Conservation (phyloP, 2,329 filamentous ascomycete species). For the Fusarium sambucinum region DNA sequence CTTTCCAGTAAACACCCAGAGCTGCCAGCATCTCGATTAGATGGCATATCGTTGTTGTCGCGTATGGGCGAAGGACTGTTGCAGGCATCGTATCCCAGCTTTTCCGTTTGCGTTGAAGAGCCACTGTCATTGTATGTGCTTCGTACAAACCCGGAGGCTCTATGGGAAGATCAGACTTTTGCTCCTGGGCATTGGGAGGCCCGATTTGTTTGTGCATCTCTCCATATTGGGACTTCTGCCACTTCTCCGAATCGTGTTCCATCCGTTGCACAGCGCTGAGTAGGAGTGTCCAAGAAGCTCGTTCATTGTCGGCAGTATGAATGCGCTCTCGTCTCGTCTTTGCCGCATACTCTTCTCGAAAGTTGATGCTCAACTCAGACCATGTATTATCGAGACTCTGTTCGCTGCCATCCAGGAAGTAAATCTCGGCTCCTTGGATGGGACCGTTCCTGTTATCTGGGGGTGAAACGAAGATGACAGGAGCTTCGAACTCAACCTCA, state of each 20-base stretch:
- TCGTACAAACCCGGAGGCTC: conserved; percentile 45
- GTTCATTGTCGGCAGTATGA: conserved; percentile 68
- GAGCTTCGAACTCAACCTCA: conserved; percentile 62
- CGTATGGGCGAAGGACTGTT: conserved; percentile 62
- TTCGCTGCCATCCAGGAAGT: conserved; percentile 55
- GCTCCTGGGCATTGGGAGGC: conserved; percentile 36
- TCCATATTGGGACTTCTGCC: conserved; percentile 57
- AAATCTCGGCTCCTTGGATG: conserved; percentile 48
- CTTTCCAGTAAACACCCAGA: conserved; percentile 69
- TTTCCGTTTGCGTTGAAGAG: conserved; percentile 60
- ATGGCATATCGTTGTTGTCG: conserved; percentile 67
- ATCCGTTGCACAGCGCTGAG: conserved; percentile 64
- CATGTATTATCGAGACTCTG: conserved; percentile 54
- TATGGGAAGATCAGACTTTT: conserved; percentile 36
- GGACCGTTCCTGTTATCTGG: conserved; percentile 57
- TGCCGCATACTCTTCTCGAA: conserved; percentile 44
- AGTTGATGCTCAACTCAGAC: conserved; percentile 51
- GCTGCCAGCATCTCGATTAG: conserved; percentile 66
- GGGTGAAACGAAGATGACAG: conserved; percentile 63
- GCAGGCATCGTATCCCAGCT: conserved; percentile 67
- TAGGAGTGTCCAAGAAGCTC: conserved; percentile 66
- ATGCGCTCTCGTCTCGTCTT: conserved; percentile 53
- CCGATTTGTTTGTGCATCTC: conserved; percentile 40
- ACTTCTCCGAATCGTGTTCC: conserved; percentile 61
- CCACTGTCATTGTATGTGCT: conserved; percentile 59